These are phyloP conservation scores for Cystobasidiaceae sp. DNA, from an alignment of 1,284 basidiomycete genomes.

Conservation along the genomic window DNA sequence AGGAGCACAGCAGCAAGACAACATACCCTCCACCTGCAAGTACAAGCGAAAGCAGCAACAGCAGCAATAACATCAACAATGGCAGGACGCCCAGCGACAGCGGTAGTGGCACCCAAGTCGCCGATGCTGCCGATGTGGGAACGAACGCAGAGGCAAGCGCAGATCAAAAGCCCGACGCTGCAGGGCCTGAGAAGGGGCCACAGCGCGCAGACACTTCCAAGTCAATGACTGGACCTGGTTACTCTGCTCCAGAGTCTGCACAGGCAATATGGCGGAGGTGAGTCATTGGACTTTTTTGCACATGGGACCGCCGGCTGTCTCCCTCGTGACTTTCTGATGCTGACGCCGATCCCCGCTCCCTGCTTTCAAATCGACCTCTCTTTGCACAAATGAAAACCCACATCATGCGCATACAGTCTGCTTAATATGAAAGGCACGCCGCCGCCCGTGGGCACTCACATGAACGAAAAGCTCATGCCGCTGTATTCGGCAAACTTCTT, in stretches of 20 bases:
- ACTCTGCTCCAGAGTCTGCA: conserved; percentile 7
- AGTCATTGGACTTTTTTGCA: background rate
- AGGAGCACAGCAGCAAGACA: too few relatives aligned
- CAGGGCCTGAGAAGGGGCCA: too few relatives aligned
- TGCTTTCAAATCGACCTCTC: background rate
- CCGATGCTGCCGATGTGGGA: background rate
- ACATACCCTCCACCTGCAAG: too few relatives aligned
- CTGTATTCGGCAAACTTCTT: conserved; percentile 54
- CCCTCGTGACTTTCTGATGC: background rate
- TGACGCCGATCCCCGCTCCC: background rate
- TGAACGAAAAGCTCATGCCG: conserved; percentile 48
- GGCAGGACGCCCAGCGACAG: background rate
- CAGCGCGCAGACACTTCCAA: too few relatives aligned
- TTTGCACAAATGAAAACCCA: too few relatives aligned
- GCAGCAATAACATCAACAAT: background rate
- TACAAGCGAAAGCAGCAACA: background rate
- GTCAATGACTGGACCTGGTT: too few relatives aligned
- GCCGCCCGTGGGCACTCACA: background rate
- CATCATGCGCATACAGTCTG: conserved; percentile 14
- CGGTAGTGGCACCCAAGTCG: background rate
- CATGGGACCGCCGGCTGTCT: background rate
- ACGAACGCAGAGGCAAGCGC: too few relatives aligned
- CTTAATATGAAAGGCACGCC: conserved; percentile 16
- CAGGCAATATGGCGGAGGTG: conserved; percentile 19
- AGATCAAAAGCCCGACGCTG: too few relatives aligned